Base-by-base conservation (phyloP, 2,329 filamentous ascomycete species). In the Claviceps fusiformis region DNA sequence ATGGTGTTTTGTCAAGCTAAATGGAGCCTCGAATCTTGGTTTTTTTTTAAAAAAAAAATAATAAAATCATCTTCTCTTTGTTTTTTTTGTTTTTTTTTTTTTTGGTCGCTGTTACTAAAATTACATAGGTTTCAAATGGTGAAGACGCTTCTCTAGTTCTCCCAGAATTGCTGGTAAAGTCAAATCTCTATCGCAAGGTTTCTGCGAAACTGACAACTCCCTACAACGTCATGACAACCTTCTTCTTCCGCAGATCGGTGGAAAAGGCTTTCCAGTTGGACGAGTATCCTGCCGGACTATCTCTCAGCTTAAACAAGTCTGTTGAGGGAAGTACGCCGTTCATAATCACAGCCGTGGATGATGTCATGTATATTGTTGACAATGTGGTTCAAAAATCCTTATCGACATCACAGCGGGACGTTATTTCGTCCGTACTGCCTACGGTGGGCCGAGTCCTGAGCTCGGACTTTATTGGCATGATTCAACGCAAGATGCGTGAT, bases 281-380 rank as follows among this genome's bases (percentile, higher is more conserved):
- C 66, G 95, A 98, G 68, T 80, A 85, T 24, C 93, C 93, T 0
- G 72, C 78, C 0, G 89, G 89, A 24, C 74, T 98, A 24, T 87
- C 87, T 0, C 75, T 98, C 39, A 89, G 85, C 64, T 76, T 85
- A 46, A 84, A 79, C 63, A 87, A 79, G 64, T 76, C 85, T 3
- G 75, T 95, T 47, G 82, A 86, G 53, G 80, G 84, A 56, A 89
- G 90, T 62, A 81, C 89, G 3, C 93, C 93, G 0, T 95, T 89
- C 65, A 95, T 98, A 63, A 92, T 93, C 47, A 90, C 91, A 2
- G 91, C 92, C 0, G 91, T 98, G 9, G 93, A 98, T 73, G 93
- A 96, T 71, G 90, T 97, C 65, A 97, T 98, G 92, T 98, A 97
- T 71, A 96, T 98, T 62, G 88, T 95, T 66, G 95, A 95, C 66